A percentile compares a stretch with the other conserved stretches of the same genome.
Conservation (phyloP, 768 basidiomycete genomes). For the Leccinellum albellum region DNA sequence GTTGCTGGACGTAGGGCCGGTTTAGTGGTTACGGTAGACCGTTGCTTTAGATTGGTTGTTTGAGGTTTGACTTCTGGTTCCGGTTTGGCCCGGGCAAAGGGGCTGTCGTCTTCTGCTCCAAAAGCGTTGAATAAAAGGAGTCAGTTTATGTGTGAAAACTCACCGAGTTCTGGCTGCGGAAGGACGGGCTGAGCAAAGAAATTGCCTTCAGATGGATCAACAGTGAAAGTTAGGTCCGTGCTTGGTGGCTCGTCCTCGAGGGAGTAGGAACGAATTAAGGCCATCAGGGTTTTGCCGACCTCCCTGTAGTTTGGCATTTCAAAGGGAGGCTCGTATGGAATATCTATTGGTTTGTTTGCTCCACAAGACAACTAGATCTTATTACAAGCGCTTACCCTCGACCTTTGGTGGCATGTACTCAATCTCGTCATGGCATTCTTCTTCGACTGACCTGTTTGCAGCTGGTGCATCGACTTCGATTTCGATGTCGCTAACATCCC, state of each 20-base stretch:
- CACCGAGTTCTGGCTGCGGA: slow-evolving; percentile 24
- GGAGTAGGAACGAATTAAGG: slow-evolving; percentile 33
- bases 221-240: slow-evolving; percentile 19
- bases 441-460: slow-evolving; percentile 24
- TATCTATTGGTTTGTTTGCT: slow-evolving; percentile 27
- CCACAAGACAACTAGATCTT: neutral
- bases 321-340: slow-evolving; percentile 43
- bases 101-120: slow-evolving; percentile 27
- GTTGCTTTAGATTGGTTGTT: slow-evolving; percentile 1
- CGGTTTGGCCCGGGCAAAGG: slow-evolving; percentile 20
- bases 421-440: slow-evolving; percentile 43
- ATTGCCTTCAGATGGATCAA: slow-evolving; percentile 14
- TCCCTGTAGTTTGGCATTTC: slow-evolving; percentile 48
- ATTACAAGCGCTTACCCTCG: slow-evolving; percentile 36
- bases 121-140: neutral
- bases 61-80: slow-evolving; percentile 7
- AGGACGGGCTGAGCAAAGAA: slow-evolving; percentile 21
- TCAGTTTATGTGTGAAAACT: neutral
- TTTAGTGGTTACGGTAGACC: neutral
- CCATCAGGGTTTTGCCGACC: slow-evolving; percentile 36
- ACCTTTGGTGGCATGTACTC: slow-evolving; percentile 55
- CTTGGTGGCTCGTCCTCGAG: slow-evolving; percentile 31
- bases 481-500: slow-evolving; percentile 68
- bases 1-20: slow-evolving; percentile 4
- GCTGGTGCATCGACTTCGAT: slow-evolving; percentile 28